A percentile compares a stretch with the other conserved stretches of the same genome.
Evolutionary conservation across 176 grass and related monocot genomes (phyloP).

Genomic region (Carex littledalei): DNA sequence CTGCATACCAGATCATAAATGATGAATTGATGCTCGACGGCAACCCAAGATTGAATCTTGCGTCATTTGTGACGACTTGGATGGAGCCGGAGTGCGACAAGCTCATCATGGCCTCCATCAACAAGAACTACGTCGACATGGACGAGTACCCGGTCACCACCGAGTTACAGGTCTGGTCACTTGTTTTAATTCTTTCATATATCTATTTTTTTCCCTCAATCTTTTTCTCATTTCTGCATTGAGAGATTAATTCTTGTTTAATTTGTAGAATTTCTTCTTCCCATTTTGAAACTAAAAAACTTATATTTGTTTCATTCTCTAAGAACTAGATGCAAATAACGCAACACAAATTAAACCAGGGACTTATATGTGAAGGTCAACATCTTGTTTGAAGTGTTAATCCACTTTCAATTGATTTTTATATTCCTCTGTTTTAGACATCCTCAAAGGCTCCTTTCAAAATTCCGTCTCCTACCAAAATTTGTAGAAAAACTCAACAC

Average conservation of each 20-base stretch:
- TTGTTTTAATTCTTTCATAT: background rate
- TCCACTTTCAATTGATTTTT: background rate
- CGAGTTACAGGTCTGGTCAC: constrained; percentile 60
- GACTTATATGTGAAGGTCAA: background rate
- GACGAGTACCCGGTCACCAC: constrained; percentile 99
- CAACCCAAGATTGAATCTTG: constrained; percentile 81
- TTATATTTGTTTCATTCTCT: no score
- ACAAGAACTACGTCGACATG: constrained; percentile 99
- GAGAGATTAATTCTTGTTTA: background rate
- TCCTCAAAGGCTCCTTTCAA: background rate
- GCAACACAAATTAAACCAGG: no score
- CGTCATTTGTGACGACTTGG: constrained; percentile 94
- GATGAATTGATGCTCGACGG: constrained; percentile 96
- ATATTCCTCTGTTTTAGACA: background rate
- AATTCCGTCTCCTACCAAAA: background rate
- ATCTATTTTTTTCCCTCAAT: background rate
- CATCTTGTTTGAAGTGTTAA: background rate
- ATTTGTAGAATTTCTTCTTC: background rate
- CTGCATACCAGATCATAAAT: constrained; percentile 92
- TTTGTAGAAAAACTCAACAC: background rate
- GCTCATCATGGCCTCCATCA: constrained; percentile 69
- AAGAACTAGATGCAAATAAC: no score
- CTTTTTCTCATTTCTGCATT: background rate
- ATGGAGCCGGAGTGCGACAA: constrained; percentile 97
- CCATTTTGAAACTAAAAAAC: background rate